phyloP scores from a whole-genome alignment of 2,329 filamentous ascomycete species.

The Zelopaecilomyces penicillatus region DNA sequence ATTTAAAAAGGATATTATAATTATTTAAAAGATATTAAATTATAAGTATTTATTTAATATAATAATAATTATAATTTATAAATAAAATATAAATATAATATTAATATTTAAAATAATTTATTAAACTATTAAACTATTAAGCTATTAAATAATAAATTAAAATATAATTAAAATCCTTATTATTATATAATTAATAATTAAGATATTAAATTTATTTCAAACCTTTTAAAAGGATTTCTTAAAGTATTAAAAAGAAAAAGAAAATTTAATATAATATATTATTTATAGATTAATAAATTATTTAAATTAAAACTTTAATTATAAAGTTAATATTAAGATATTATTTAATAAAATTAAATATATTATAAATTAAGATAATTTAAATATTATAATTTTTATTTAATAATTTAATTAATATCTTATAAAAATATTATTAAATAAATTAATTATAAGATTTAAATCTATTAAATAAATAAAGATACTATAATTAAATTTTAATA shows the following conservation, averaged over 20 bases:
- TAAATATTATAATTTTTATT: not conserved
- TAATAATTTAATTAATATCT: slow-evolving; percentile 1
- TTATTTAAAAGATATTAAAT: too few relatives aligned
- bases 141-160: not conserved
- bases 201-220: slow-evolving; percentile 1
- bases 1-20: too few relatives aligned
- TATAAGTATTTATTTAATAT: not conserved
- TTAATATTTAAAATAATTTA: not conserved
- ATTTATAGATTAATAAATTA: not conserved
- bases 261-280: not conserved
- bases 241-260: not conserved
- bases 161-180: not conserved
- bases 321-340: not conserved
- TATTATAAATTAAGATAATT: too few relatives aligned
- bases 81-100: not conserved
- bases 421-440: not conserved
- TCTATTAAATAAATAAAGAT: not conserved
- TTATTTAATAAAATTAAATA: not conserved
- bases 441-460: not conserved
- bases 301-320: not conserved
- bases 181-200: not conserved
- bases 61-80: not conserved
- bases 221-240: too few relatives aligned
- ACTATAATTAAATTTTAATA: not conserved
- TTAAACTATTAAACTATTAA: not conserved